These are phyloP conservation scores for Malbranchea zuffiana DNA, from an alignment of 2,329 filamentous ascomycete species.

Conservation along the genomic window DNA sequence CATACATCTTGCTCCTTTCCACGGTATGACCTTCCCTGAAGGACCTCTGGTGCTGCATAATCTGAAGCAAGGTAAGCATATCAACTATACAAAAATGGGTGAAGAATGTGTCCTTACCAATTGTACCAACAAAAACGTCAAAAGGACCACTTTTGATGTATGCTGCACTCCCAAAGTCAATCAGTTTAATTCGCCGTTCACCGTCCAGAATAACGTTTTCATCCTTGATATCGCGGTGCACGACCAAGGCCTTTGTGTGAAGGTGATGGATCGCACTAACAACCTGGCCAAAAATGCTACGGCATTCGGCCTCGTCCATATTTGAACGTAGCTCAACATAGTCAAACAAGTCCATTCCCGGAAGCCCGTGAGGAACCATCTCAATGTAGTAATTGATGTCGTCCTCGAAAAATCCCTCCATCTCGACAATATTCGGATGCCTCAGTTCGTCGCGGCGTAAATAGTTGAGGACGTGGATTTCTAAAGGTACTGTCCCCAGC, in stretches of 20 bases:
- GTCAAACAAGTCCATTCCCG: slow-evolving; percentile 97
- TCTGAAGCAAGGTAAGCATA: slow-evolving; percentile 44
- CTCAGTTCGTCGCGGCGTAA: slow-evolving; percentile 60
- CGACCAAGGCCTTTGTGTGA: slow-evolving; percentile 79
- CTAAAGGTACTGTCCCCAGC: slow-evolving; percentile 85
- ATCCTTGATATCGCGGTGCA: slow-evolving; percentile 97
- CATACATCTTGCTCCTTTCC: slow-evolving; percentile 98
- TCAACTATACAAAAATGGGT: background rate
- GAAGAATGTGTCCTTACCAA: slow-evolving; percentile 52
- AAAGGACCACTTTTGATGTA: slow-evolving; percentile 98
- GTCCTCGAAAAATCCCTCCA: slow-evolving; percentile 57
- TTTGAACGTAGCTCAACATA: slow-evolving; percentile 94
- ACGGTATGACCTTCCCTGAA: slow-evolving; percentile 81
- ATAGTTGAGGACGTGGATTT: slow-evolving; percentile 95
- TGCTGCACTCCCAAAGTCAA: slow-evolving; percentile 94
- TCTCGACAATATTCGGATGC: slow-evolving; percentile 57
- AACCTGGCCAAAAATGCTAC: slow-evolving; percentile 91
- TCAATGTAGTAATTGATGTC: slow-evolving; percentile 91
- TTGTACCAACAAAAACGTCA: slow-evolving; percentile 97
- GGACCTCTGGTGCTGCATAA: slow-evolving; percentile 95
- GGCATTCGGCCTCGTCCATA: slow-evolving; percentile 90
- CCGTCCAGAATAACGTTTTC: slow-evolving; percentile 96
- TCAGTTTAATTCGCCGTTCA: slow-evolving; percentile 89
- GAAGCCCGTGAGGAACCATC: slow-evolving; percentile 84
- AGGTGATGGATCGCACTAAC: slow-evolving; percentile 81